phyloP scores from a whole-genome alignment of 768 basidiomycete genomes.

The Boletus rufocinnamomeus region DNA sequence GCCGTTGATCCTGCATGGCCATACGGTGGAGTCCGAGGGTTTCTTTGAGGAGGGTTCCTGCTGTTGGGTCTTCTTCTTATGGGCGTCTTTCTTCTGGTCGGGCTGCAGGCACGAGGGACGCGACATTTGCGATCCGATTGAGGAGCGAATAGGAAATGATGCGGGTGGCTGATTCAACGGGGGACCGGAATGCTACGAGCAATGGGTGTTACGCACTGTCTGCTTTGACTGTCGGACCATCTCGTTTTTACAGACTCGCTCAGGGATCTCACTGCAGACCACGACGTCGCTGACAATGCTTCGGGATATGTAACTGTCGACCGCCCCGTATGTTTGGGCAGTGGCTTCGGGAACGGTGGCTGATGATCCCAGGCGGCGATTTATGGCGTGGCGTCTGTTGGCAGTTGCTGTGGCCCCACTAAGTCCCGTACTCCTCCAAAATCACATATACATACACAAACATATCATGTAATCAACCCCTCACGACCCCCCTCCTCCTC shows the following conservation, averaged over 20 bases:
- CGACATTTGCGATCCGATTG: constrained; percentile 10
- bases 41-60: constrained; percentile 54
- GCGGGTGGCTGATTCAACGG: constrained; percentile 28
- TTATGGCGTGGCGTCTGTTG: constrained; percentile 29
- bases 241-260: constrained; percentile 19
- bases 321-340: constrained; percentile 15
- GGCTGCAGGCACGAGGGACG: constrained; percentile 24
- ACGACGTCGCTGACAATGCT: background rate
- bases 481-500: background rate
- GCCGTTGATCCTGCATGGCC: constrained; percentile 82
- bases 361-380: constrained; percentile 30
- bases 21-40: constrained; percentile 50
- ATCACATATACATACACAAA: constrained; percentile 25
- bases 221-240: constrained; percentile 38
- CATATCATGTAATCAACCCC: constrained; percentile 27
- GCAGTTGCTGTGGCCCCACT: constrained; percentile 22
- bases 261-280: constrained; percentile 18
- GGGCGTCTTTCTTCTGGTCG: constrained; percentile 45
- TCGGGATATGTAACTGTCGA: constrained; percentile 6
- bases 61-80: constrained; percentile 39
- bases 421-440: background rate
- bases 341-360: constrained; percentile 27
- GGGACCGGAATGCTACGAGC: constrained; percentile 9
- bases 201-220: constrained; percentile 34
- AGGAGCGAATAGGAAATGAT: constrained; percentile 1